Percentiles rank a stretch among this genome's conserved stretches.
Evolutionary conservation across 345 rosid genomes (phyloP).

Genomic region (Populus pruinosa): DNA sequence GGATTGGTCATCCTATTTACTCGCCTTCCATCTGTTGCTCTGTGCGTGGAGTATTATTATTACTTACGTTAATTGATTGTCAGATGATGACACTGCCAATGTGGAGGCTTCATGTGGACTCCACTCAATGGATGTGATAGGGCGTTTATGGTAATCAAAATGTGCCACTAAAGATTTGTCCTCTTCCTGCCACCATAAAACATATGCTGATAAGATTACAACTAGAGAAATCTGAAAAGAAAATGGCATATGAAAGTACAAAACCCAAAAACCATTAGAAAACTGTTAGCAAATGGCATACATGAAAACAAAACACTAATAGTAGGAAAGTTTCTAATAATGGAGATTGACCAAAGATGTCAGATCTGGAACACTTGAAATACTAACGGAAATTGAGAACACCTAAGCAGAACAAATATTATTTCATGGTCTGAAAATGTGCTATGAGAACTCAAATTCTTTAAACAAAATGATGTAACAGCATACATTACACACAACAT

Average conservation of each 20-base stretch:
- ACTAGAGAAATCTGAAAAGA: not conserved
- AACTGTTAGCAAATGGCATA: not conserved
- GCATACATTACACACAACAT: not conserved
- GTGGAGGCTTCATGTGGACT: constrained; percentile 84
- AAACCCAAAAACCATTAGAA: not conserved
- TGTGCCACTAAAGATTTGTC: constrained; percentile 78
- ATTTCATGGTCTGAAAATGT: not conserved
- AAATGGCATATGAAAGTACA: not conserved
- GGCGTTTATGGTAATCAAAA: constrained; percentile 79
- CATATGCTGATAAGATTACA: not conserved
- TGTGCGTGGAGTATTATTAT: not conserved
- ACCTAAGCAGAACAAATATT: not conserved
- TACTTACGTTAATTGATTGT: constrained; percentile 87
- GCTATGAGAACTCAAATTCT: not conserved
- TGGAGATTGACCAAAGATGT: not conserved
- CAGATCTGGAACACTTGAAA: not conserved
- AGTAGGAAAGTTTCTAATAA: not conserved
- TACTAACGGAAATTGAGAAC: not conserved
- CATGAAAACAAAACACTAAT: not conserved
- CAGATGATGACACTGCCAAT: constrained; percentile 80
- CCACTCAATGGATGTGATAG: constrained; percentile 95
- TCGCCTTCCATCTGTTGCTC: not conserved
- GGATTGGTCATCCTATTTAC: not conserved
- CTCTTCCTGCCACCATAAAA: constrained; percentile 44
- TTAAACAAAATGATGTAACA: not conserved